Evolutionary conservation across 441 rosid species (phyloP).

Genomic region (Brassica balearica): DNA sequence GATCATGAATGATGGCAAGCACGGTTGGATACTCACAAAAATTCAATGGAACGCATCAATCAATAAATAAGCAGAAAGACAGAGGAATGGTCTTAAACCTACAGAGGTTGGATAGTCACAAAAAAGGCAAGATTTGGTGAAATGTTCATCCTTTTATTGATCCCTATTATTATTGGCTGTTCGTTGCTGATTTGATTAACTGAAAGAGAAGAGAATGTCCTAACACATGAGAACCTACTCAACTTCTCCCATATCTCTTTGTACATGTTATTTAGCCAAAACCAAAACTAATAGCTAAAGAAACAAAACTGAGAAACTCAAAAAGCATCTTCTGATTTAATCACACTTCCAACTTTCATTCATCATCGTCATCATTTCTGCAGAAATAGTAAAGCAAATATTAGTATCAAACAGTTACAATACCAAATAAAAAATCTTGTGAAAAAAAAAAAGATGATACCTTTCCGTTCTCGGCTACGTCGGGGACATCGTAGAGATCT

Average conservation of each 20-base stretch:
- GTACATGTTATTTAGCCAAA: conserved; percentile 35
- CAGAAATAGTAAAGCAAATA: background rate
- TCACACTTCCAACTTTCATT: conserved; percentile 8
- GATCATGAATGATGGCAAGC: conserved; percentile 4
- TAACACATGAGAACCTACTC: conserved; percentile 15
- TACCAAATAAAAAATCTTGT: background rate
- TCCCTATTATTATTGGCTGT: background rate
- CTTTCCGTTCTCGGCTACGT: conserved; percentile 54
- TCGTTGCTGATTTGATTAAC: background rate
- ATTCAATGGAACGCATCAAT: background rate
- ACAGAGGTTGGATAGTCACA: conserved; percentile 1
- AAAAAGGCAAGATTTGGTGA: background rate
- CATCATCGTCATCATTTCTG: conserved; percentile 18
- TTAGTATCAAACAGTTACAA: background rate
- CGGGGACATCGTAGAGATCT: conserved; percentile 67
- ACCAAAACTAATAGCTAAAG: background rate
- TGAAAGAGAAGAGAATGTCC: background rate
- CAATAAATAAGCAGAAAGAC: background rate
- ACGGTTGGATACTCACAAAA: background rate
- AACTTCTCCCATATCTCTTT: conserved; percentile 14
- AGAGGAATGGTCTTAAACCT: background rate
- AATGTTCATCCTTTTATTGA: background rate
- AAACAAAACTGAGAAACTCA: conserved; percentile 6
- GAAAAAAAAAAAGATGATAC: conserved; percentile 37
- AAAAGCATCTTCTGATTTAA: conserved; percentile 6